Evolutionary conservation across 164 flowering plant species (phyloP).

Genomic region (Chimonanthus praecox): DNA sequence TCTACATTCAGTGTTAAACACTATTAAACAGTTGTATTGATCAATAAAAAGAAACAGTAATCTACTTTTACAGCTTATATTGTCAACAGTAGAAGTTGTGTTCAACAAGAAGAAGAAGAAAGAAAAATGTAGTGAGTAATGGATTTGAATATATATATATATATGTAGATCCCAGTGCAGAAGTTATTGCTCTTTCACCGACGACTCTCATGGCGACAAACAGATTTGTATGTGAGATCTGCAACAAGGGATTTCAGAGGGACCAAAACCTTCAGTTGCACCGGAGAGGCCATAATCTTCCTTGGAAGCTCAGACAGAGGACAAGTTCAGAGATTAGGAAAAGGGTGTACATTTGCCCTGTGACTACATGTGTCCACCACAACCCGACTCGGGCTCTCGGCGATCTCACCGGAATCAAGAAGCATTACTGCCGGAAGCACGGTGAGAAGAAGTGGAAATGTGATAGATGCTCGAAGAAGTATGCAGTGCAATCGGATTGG

Average conservation of each 20-base stretch:
- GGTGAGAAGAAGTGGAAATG: constrained; percentile 47
- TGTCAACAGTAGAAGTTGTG: no score
- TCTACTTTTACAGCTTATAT: no score
- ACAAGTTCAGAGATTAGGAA: constrained; percentile 60
- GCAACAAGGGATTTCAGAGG: constrained; percentile 93
- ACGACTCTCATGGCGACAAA: constrained; percentile 79
- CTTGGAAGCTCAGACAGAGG: constrained; percentile 93
- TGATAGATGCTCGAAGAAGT: constrained; percentile 42
- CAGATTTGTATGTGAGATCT: constrained; percentile 87
- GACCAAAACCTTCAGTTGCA: constrained; percentile 95
- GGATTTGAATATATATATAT: constrained; percentile 4
- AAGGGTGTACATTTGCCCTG: constrained; percentile 92
- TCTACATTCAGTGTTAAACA: no score
- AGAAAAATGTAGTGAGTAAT: background rate
- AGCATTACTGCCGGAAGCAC: constrained; percentile 32
- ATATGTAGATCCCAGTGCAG: constrained; percentile 33
- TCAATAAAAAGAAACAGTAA: no score
- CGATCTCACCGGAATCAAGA: constrained; percentile 90
- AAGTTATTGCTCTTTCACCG: constrained; percentile 66
- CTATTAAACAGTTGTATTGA: no score
- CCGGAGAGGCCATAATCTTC: constrained; percentile 88
- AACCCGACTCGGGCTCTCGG: constrained; percentile 90
- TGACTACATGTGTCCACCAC: constrained; percentile 74
- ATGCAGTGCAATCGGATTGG: constrained; percentile 86
- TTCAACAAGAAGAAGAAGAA: no score